Conservation (phyloP, 805 yeast species). For the Schizosaccharomyces cryophilus region DNA sequence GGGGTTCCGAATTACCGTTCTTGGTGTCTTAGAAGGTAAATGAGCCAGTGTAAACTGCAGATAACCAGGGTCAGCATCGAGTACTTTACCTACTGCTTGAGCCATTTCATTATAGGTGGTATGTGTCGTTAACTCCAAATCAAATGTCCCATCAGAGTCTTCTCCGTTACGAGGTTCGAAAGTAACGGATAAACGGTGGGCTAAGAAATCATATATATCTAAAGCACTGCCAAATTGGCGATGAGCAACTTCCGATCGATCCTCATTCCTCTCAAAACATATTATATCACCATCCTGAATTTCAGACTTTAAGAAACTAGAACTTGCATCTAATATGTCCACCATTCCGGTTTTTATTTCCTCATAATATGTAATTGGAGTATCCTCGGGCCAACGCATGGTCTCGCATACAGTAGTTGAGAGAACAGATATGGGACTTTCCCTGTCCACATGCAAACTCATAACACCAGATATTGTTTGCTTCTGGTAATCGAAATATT, state of each 20-base stretch:
- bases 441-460: constrained; percentile 28
- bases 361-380: constrained; percentile 12
- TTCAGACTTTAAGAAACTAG: constrained; percentile 14
- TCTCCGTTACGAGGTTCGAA: constrained; percentile 10
- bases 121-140: constrained; percentile 41
- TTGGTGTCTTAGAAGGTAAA: neutral
- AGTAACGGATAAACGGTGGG: constrained; percentile 11
- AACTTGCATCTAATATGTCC: constrained; percentile 11
- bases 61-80: constrained; percentile 32
- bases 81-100: constrained; percentile 27
- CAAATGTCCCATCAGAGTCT: constrained; percentile 13
- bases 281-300: constrained; percentile 16
- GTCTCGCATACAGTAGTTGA: constrained; percentile 8
- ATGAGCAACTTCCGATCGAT: constrained; percentile 5
- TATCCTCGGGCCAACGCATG: constrained; percentile 13
- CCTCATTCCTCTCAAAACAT: constrained; percentile 12
- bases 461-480: constrained; percentile 43
- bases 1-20: neutral
- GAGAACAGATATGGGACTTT: constrained; percentile 19
- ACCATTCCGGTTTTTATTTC: constrained; percentile 16
- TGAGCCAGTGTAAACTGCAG: constrained; percentile 42
- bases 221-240: neutral
- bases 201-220: constrained; percentile 15
- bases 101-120: constrained; percentile 38
- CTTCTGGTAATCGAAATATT: constrained; percentile 34